phyloP scores from a whole-genome alignment of 371 early-diverging fungal genomes.

The Actinomucor elegans region DNA sequence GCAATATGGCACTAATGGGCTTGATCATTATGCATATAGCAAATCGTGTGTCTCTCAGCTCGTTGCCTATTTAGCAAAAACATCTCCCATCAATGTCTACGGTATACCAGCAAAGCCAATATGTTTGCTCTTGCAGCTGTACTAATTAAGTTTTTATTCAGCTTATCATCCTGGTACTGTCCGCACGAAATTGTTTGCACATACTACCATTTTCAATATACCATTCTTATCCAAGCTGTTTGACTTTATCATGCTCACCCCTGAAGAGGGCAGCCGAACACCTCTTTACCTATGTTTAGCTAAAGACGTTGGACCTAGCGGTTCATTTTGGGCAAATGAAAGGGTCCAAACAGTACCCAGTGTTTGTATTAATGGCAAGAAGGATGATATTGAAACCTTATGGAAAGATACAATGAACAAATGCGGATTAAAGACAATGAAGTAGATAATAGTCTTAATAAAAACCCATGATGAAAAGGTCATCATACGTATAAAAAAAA shows the following conservation, averaged over 20 bases:
- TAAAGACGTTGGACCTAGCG: not conserved
- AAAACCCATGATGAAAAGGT: no score
- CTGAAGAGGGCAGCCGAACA: slow-evolving; percentile 40
- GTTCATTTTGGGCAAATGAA: slow-evolving; percentile 22
- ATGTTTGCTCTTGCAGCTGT: no score
- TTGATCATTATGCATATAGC: slow-evolving; percentile 43
- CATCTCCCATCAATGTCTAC: slow-evolving; percentile 9
- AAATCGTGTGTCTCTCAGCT: slow-evolving; percentile 34
- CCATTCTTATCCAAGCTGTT: slow-evolving; percentile 23
- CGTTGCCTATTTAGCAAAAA: slow-evolving; percentile 12
- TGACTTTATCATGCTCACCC: slow-evolving; percentile 43
- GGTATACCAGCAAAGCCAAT: slow-evolving; percentile 8
- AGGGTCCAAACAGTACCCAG: slow-evolving; percentile 1
- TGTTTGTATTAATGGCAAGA: slow-evolving; percentile 3
- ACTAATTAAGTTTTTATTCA: no score
- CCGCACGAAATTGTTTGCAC: slow-evolving; percentile 36
- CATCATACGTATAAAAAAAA: no score
- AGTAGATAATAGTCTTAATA: no score
- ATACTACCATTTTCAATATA: slow-evolving; percentile 33
- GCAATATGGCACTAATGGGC: slow-evolving; percentile 28
- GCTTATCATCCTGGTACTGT: slow-evolving; percentile 52
- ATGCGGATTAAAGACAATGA: not conserved
- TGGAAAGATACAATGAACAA: slow-evolving; percentile 15
- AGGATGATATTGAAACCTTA: slow-evolving; percentile 3
- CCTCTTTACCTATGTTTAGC: slow-evolving; percentile 32